Base-by-base conservation (phyloP, 345 rosid genomes). In the Draba incana region DNA sequence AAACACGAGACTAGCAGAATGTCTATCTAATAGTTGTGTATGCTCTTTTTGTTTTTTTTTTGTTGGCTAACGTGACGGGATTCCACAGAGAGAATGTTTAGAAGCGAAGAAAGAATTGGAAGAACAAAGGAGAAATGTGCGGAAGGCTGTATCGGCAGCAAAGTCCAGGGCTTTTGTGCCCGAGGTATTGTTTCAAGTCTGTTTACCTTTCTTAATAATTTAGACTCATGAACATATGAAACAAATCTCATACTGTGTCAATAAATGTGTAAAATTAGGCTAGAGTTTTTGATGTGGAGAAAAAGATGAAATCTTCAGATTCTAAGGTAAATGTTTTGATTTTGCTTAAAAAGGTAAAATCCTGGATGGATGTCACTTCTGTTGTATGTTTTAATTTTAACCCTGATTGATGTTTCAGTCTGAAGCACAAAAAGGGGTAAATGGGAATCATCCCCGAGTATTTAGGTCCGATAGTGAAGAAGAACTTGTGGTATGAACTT, bases 101-200 rank as follows among this genome's bases (percentile, higher is more conserved):
- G 97, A 88, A 75, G 79, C 87, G 81, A 82, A 89, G 33, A 87
- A 84, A 78, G 86, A 87, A 56, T 82, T 90, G 77, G 76, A 20
- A 20, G 20, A 20, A 20, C 20, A 20, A 20, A 20, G 20, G 20
- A 20, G 20, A 20, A 20, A 20, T 20, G 20, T 20, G 20, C 96
- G 67, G 83, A 88, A 52, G 81, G 87, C 91, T 64, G 86, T 83
- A 74, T 80, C 95, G 1, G 85, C 82, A 52, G 92, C 99, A 51
- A 97, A 88, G 82, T 75, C 88, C 12, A 84, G 91, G 79, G 99
- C 97, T 66, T 82, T 89, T 69, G 81, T 84, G 75, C 85, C 96
- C 28, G 99, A 93, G 97, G 99, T 93, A 69, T 23, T 31, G 20
- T 50, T 63, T 56, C 41, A 68, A 48, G 59, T 48, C 70, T 62